Evolutionary conservation across 257 asterid species (phyloP), one percentile per base, ranked within the genome.

Genomic region (Asclepias syriaca): DNA sequence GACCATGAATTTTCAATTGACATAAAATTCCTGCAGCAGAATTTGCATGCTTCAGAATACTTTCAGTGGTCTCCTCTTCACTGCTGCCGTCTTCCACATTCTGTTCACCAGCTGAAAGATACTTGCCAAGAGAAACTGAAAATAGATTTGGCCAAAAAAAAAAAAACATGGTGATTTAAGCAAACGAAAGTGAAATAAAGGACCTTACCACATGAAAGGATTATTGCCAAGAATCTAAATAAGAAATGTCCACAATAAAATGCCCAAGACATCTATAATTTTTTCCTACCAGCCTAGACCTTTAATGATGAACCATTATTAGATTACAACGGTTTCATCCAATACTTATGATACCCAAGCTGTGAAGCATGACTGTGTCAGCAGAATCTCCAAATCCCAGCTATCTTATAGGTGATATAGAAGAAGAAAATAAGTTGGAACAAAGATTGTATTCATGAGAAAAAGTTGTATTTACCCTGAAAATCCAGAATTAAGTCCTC

Each of bases 11-110:
- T 81, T 67, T 84, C 78, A 87, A 77, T 72, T 75, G 82, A 69
- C 77, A 84, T 46, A 82, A 65, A 74, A 87, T 75, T 70, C 87
- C 86, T 76, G 96, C 96, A 11, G 90, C 96, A 72, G 96, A 81
- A 29, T 82, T 90, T 72, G 85, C 85, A 46, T 65, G 78, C 78
- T 50, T 84, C 68, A 85, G 60, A 74, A 91, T 89, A 51, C 72
- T 74, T 66, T 81, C 83, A 73, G 73, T 65, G 5, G 78, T 82
- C 75, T 77, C 93, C 50, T 82, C 85, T 72, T 88, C 92, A 69
- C 78, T 79, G 50, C 74, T 75, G 24, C 19, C 70, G 48, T 82
- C 82, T 65, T 77, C 85, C 24, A 45, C 45, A 54, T 18, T 65
- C 64, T 78, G 70, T 43, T 24, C 66, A 77, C 71, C 75, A 57